Base-by-base conservation (phyloP, 1,284 basidiomycete genomes). In the Flammula alnicola region DNA sequence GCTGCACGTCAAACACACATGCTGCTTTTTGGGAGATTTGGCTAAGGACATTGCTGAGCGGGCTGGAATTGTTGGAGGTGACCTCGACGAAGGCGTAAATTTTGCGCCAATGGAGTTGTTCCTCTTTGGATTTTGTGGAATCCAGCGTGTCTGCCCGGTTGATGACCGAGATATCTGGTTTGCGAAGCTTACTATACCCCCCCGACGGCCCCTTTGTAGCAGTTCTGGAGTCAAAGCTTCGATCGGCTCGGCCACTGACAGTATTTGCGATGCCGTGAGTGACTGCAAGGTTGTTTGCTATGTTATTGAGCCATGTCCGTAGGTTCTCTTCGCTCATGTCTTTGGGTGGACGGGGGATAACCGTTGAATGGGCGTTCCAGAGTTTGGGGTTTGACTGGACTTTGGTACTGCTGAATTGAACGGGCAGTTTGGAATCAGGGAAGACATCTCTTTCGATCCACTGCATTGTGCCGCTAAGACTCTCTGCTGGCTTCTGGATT, bases 1-100 rank as follows among this genome's bases (percentile, higher is more conserved):
- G 49, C 39, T 51, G 49, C 5, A 38, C 44, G 8, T 51, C 47
- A 22, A 54, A 54, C 5, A 46, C 4, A 35, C 33, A 59, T 53
- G 37, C 30, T 20, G 49, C 26, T 27, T 51, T 32, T 52, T 58
- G 26, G 11, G 19, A 16, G n/a, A 47, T 40, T 40, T 47, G 37
- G 11, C n/a, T 2, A 12, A 39, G 38, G 5, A 47, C n/a, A 8
- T 40, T 2, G 7, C 1, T 6, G 16, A 25, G 7, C 12, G 26
- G 14, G 25, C 12, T 1, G 5, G 11, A 25, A 10, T 26, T 14
- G 9, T 4, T 14, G 22, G 11, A 10, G 1, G 31, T 44, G 22
- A 44, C 43, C 20, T 44, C 43, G n/a, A 44, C 12, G 22, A 44
- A 9, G 3, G 43, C 43, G 19, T 35, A 44, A 10, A 44, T 8